Conservation (phyloP, 1,139 yeast species). For the Meyerozyma elateridarum region DNA sequence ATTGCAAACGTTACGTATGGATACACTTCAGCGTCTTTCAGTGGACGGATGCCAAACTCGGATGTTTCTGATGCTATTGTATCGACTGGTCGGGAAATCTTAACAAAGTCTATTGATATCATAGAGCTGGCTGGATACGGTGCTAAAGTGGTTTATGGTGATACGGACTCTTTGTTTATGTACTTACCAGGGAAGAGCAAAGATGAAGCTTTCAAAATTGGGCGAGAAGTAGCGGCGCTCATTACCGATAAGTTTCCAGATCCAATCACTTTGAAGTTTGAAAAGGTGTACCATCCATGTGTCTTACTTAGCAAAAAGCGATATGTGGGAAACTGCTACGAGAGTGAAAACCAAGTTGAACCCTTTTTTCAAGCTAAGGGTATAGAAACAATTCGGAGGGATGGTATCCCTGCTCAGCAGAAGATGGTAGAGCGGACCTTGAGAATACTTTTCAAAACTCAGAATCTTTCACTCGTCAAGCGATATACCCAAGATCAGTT, state of each 20-base stretch:
- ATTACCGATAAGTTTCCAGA: conserved; percentile 71
- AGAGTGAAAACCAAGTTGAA: conserved; percentile 43
- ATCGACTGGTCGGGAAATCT: conserved; percentile 80
- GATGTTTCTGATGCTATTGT: conserved; percentile 95
- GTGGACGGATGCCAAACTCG: conserved; percentile 96
- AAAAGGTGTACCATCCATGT: conserved; percentile 87
- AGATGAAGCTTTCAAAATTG: conserved; percentile 73
- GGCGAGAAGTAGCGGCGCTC: conserved; percentile 59
- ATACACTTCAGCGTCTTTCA: conserved; percentile 87
- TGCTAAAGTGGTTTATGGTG: conserved; percentile 94
- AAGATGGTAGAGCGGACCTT: conserved; percentile 71
- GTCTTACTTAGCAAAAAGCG: conserved; percentile 80
- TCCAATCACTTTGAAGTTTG: conserved; percentile 82
- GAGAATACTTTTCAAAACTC: conserved; percentile 63
- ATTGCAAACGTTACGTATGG: conserved; percentile 97
- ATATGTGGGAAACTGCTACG: conserved; percentile 81
- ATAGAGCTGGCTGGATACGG: conserved; percentile 68
- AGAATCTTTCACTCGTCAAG: conserved; percentile 68
- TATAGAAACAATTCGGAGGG: conserved; percentile 88
- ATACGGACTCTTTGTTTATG: conserved; percentile 89
- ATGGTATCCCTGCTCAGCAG: conserved; percentile 91
- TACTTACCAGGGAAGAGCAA: conserved; percentile 80
- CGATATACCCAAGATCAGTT: conserved; percentile 62
- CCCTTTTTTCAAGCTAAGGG: conserved; percentile 94
- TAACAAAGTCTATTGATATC: conserved; percentile 62